Evolutionary conservation across 257 asterid genomes (phyloP).

Genomic region (Solanum gandarillasii): DNA sequence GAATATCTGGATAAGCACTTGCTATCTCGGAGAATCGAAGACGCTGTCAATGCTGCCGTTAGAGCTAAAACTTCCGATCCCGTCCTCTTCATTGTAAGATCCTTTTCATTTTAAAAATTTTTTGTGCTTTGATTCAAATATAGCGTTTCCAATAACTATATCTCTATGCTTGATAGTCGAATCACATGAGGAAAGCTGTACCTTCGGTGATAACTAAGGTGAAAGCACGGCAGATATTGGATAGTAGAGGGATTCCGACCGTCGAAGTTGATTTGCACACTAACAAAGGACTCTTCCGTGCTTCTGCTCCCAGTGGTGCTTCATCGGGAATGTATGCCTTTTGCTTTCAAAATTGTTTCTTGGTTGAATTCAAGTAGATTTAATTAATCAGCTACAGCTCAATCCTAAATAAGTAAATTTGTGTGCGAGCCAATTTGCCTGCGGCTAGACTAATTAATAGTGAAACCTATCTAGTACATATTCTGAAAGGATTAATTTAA

Average conservation of each 20-base stretch:
- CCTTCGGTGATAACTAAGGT: conserved; percentile 84
- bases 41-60: conserved; percentile 99
- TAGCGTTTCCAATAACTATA: not conserved
- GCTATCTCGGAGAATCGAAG: conserved; percentile 93
- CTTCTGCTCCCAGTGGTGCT: conserved; percentile 74
- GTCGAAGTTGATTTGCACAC: conserved; percentile 95
- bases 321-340: conserved; percentile 63
- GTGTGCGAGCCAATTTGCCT: not conserved
- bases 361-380: not conserved
- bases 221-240: conserved; percentile 89
- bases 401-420: not conserved
- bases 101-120: not conserved
- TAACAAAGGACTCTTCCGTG: conserved; percentile 84
- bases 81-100: conserved; percentile 67
- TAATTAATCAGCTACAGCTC: not conserved
- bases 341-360: not conserved
- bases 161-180: conserved; percentile 28
- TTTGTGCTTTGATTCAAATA: not conserved
- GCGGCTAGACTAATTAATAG: not conserved
- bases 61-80: conserved; percentile 93
- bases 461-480: not conserved
- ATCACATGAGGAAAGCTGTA: conserved; percentile 86
- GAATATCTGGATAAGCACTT: conserved; percentile 82
- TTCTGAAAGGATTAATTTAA: not conserved
- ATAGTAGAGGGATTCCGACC: conserved; percentile 97